Conservation (phyloP, 1,284 basidiomycete genomes). For the Cutaneotrichosporon cutaneum region DNA sequence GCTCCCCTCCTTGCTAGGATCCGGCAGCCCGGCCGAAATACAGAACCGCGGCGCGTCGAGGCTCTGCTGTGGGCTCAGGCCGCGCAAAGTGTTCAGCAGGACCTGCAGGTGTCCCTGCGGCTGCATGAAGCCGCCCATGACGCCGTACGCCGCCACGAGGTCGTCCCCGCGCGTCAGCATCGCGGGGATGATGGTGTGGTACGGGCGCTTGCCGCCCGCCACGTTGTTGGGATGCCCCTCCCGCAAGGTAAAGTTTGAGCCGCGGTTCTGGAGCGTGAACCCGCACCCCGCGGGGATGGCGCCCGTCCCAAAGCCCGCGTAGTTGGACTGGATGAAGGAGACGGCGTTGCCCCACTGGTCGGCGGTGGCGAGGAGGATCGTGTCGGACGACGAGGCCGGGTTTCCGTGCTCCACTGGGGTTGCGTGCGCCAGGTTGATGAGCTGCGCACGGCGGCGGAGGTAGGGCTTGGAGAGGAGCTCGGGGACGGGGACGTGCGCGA, state of each 20-base stretch:
- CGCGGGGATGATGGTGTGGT: conserved; percentile 90
- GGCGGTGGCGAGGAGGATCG: conserved; percentile 85
- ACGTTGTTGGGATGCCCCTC: conserved; percentile 81
- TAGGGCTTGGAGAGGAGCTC: conserved; percentile 81
- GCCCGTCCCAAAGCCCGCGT: conserved; percentile 63
- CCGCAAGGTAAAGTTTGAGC: conserved; percentile 74
- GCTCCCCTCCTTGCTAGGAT: conserved; percentile 59
- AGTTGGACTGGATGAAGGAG: conserved; percentile 79
- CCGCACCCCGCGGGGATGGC: conserved; percentile 90
- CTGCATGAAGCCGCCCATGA: conserved; percentile 65
- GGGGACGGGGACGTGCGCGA: conserved; percentile 69
- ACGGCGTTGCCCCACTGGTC: conserved; percentile 91
- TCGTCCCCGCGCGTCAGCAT: conserved; percentile 74
- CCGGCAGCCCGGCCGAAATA: conserved; percentile 78
- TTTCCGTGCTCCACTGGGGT: conserved; percentile 65
- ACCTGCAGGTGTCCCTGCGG: conserved; percentile 51
- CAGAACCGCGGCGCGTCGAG: conserved; percentile 90
- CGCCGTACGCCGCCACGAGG: conserved; percentile 81
- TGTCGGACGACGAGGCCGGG: conserved; percentile 68
- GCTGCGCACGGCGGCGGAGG: conserved; percentile 70
- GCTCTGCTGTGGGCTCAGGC: conserved; percentile 76
- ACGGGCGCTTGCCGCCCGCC: conserved; percentile 80
- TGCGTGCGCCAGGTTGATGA: conserved; percentile 70
- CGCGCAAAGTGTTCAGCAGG: conserved; percentile 79
- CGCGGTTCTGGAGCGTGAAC: conserved; percentile 93